Percentiles rank a stretch among this genome's conserved stretches.
phyloP scores from a whole-genome alignment of 83 land plant species.

The Diphasiastrum complanatum region DNA sequence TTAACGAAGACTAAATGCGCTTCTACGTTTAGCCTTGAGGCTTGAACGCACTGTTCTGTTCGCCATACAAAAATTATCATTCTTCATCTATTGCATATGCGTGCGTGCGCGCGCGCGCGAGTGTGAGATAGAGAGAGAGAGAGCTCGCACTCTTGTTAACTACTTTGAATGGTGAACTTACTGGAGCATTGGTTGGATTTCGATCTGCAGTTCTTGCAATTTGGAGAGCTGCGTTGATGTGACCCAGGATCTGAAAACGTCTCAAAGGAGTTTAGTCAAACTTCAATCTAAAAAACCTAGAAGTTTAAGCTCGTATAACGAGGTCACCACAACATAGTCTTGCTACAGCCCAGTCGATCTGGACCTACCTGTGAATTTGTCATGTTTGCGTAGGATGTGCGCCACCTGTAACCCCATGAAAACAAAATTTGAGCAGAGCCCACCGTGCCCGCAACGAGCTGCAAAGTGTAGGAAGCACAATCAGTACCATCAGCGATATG shows the following conservation, averaged over 20 bases:
- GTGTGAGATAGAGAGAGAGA: no score
- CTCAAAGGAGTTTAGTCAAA: background rate
- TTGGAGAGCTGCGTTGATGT: constrained; percentile 32
- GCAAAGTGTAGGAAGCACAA: background rate
- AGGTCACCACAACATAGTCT: background rate
- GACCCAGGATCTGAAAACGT: constrained; percentile 32
- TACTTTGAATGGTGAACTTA: constrained; percentile 4
- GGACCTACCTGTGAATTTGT: constrained; percentile 5
- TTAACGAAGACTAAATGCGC: no score
- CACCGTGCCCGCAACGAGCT: constrained; percentile 19
- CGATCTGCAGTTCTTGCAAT: constrained; percentile 18
- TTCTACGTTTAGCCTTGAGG: no score
- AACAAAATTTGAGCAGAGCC: constrained; percentile 16
- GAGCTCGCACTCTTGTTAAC: no score
- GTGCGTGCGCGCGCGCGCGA: no score
- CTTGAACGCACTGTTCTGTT: no score
- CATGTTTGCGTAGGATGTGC: constrained; percentile 35
- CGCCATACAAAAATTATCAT: no score
- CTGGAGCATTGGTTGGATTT: constrained; percentile 27
- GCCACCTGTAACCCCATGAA: constrained; percentile 47
- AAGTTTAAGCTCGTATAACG: background rate
- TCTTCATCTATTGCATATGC: no score
- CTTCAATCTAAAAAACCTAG: background rate
- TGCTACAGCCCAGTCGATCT: background rate
- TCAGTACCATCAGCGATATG: no score